Evolutionary conservation across 2,329 filamentous ascomycete genomes (phyloP).

Genomic region (Aspergillus quadricinctus): DNA sequence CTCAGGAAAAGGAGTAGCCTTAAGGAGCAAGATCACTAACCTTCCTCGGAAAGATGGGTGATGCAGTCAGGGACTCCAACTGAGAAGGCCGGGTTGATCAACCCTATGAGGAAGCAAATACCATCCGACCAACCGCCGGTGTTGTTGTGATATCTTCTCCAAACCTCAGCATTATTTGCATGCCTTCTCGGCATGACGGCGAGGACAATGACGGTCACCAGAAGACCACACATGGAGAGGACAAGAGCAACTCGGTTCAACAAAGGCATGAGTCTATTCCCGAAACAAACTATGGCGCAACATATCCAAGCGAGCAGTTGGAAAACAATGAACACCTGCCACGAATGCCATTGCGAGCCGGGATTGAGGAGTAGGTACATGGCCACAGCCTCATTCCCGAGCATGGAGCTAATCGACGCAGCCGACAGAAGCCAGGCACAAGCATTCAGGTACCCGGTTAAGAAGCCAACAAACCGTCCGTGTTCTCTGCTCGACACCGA

Average conservation of each 20-base stretch:
- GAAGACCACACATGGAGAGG: conserved; percentile 46
- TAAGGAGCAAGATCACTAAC: conserved; percentile 8
- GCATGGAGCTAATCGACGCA: conserved; percentile 28
- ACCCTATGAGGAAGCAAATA: conserved; percentile 51
- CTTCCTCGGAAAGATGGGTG: conserved; percentile 58
- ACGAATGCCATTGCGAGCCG: conserved; percentile 20
- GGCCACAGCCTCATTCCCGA: conserved; percentile 28
- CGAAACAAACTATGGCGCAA: conserved; percentile 48
- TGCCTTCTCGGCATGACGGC: conserved; percentile 45
- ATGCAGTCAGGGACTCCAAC: conserved; percentile 62
- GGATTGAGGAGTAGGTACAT: conserved; percentile 28
- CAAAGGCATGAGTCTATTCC: conserved; percentile 46
- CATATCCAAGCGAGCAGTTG: conserved; percentile 51
- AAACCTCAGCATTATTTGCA: conserved; percentile 23
- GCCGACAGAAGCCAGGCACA: conserved; percentile 30
- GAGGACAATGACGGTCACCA: conserved; percentile 46
- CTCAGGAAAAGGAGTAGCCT: neutral
- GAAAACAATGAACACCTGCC: conserved; percentile 31
- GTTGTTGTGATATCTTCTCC: conserved; percentile 26
- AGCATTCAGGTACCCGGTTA: conserved; percentile 34
- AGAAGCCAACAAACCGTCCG: conserved; percentile 43
- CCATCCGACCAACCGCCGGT: conserved; percentile 30
- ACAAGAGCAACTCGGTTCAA: conserved; percentile 53
- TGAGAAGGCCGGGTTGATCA: conserved; percentile 63
- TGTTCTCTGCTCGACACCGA: conserved; percentile 47